Conservation (phyloP, 495 filamentous ascomycete species). For the Immersiella caudata region DNA sequence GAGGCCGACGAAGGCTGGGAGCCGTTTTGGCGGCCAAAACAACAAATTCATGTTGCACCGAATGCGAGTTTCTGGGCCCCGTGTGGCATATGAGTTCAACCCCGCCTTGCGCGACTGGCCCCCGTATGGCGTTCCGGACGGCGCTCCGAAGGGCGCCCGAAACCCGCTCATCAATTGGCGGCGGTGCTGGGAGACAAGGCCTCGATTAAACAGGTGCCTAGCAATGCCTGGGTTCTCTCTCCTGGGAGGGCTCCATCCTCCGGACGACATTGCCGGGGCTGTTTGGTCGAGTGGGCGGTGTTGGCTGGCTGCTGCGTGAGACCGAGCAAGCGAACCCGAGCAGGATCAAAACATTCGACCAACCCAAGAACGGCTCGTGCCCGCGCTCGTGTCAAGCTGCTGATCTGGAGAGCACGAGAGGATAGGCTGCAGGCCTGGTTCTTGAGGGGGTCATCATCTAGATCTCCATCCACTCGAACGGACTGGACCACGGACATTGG, state of each 20-base stretch:
- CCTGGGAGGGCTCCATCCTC: neutral
- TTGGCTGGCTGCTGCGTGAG: neutral
- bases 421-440: neutral
- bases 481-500: neutral
- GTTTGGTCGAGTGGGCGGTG: neutral
- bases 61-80: too few relatives aligned
- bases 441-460: neutral
- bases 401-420: too few relatives aligned
- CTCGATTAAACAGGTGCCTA: neutral
- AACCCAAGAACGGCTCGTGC: neutral
- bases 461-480: neutral
- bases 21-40: too few relatives aligned
- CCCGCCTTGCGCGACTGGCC: too few relatives aligned
- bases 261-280: neutral
- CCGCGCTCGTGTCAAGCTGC: neutral
- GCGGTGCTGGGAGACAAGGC: neutral
- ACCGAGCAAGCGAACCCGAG: neutral
- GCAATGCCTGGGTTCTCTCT: neutral
- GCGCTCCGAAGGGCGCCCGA: too few relatives aligned
- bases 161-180: neutral
- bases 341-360: neutral
- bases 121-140: too few relatives aligned
- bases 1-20: too few relatives aligned
- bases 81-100: too few relatives aligned
- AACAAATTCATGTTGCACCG: too few relatives aligned